These are phyloP conservation scores for Trametes cinnabarina DNA, from an alignment of 768 basidiomycete genomes.

Conservation along the genomic window DNA sequence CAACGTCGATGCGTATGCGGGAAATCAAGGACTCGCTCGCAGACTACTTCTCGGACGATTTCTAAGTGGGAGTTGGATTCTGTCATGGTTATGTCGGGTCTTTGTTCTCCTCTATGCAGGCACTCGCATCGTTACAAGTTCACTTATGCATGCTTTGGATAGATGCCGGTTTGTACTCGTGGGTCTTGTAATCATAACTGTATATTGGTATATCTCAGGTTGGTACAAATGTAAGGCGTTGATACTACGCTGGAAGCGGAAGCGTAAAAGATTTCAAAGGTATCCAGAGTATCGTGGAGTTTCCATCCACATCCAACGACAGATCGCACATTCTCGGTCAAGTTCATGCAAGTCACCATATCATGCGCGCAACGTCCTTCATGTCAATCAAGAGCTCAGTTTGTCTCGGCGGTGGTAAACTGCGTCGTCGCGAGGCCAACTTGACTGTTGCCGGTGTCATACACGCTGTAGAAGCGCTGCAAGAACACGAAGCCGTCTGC, in stretches of 20 bases:
- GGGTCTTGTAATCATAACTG: background rate
- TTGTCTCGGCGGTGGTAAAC: constrained; percentile 30
- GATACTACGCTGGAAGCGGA: too few relatives aligned
- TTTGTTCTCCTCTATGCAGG: background rate
- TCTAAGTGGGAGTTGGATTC: constrained; percentile 9
- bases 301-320: background rate
- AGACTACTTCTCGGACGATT: constrained; percentile 46
- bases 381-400: background rate
- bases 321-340: background rate
- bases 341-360: background rate
- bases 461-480: constrained; percentile 57
- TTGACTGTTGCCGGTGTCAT: constrained; percentile 33
- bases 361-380: too few relatives aligned
- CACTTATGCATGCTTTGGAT: background rate
- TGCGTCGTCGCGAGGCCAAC: constrained; percentile 35
- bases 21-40: constrained; percentile 47
- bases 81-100: background rate
- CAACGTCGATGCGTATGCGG: constrained; percentile 42
- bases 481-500: constrained; percentile 58
- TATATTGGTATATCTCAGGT: too few relatives aligned
- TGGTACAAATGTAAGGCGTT: too few relatives aligned
- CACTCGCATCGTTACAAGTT: too few relatives aligned
- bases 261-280: too few relatives aligned
- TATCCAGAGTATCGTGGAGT: background rate
- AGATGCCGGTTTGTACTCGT: background rate